Percentiles rank a stretch among this genome's conserved stretches.
These are phyloP conservation scores for Zygosaccharomyces sapae DNA, from an alignment of 1,139 yeast genomes.

Conservation along the genomic window DNA sequence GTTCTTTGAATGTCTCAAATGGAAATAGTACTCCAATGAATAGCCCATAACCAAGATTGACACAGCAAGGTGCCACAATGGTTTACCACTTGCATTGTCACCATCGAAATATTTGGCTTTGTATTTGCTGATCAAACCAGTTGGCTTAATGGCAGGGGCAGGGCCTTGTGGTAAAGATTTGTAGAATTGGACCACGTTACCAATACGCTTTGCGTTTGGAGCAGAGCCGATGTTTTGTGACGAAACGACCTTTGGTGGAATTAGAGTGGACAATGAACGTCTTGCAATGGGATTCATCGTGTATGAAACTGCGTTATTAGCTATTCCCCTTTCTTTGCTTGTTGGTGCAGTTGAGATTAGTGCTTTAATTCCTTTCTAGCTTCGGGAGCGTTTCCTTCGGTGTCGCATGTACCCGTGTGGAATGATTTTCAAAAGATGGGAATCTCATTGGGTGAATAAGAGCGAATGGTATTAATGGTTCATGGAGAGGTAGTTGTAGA, in stretches of 20 bases:
- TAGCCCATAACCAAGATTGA: slow-evolving; percentile 75
- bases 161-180: slow-evolving; percentile 93
- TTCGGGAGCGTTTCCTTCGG: not conserved
- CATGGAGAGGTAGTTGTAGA: slow-evolving; percentile 10
- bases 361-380: not conserved
- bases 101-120: slow-evolving; percentile 76
- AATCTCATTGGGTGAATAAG: slow-evolving; percentile 1
- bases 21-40: slow-evolving; percentile 92
- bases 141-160: slow-evolving; percentile 64
- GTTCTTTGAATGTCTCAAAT: slow-evolving; percentile 57
- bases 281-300: slow-evolving; percentile 52
- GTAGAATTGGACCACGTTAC: slow-evolving; percentile 91
- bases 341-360: not conserved
- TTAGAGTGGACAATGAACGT: slow-evolving; percentile 92
- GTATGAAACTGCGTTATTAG: not conserved
- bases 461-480: not conserved
- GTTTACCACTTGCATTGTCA: slow-evolving; percentile 75
- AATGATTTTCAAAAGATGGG: too few species aligned
- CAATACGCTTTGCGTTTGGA: slow-evolving; percentile 96
- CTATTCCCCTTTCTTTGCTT: too few species aligned
- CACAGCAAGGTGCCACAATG: slow-evolving; percentile 72
- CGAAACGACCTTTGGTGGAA: slow-evolving; percentile 98
- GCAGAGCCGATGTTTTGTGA: slow-evolving; percentile 92
- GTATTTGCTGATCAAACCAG: slow-evolving; percentile 66
- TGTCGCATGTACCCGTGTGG: too few species aligned